Evolutionary conservation across 495 filamentous ascomycete species (phyloP), one percentile per base, ranked within the genome.

Genomic region (Aspergillus bridgeri): DNA sequence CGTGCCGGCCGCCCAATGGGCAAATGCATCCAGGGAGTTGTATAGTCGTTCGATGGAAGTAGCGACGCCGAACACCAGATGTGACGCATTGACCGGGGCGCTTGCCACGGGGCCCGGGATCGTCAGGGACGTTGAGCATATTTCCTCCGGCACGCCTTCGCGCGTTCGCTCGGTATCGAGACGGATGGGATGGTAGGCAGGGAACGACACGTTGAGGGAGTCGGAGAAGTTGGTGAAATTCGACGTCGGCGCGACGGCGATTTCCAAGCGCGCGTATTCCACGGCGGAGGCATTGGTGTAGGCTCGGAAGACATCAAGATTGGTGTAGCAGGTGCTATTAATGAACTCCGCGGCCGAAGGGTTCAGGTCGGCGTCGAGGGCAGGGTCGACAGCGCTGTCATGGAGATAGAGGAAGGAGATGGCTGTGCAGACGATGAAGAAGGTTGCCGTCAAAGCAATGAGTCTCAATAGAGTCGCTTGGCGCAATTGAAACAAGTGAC

Each of bases 1-100:
- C 1, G 83, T 83, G 18, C 77, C 72, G 0, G 78, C 72, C 0
- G 86, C 79, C 86, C 86, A 89, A 64, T 87, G 84, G 6, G 74
- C 63, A 33, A 89, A 82, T 22, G 76, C 73, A 18, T 78, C 68
- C 6, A 86, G 73, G 2, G 82, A 85, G 19, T 78, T 73, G 42
- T 80, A 70, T 44, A 90, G 66, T 43, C 84, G 75, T 1, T 74
- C 69, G 46, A 83, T 72, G 4, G 77, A 77, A 13, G 84, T 86
- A 0, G 85, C 81, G 0, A 89, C 79, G 54, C 84, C 86, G 60
- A 87, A 84, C 27, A 83, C 65, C 44, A 87, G 69, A 52, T 76
- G 65, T 8, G 82, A 83, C 11, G 79, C 82, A 65, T 83, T 75
- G 44, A 60, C 60, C 3, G 44, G 58, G 7, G 64, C 11, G 33